Base-by-base conservation (phyloP, 2,329 filamentous ascomycete genomes). In the Cladosporium austrohemisphaericum region DNA sequence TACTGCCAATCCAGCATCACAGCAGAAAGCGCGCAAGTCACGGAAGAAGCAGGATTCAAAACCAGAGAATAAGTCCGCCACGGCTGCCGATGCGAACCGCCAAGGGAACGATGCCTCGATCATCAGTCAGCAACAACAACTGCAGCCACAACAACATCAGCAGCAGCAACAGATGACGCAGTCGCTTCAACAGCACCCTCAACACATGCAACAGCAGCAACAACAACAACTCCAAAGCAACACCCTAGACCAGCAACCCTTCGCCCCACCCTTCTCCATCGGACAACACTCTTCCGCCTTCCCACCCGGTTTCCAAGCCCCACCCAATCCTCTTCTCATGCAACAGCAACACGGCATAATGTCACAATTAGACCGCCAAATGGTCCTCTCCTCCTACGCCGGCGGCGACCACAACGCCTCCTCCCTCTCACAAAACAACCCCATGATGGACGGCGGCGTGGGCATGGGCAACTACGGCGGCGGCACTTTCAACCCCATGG, bases 361-460 rank as follows among this genome's bases (percentile, higher is more conserved):
- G 20, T 82, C 84, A 8, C 82, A 87, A 52, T 77, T 92, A 11
- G 86, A 91, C 59, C 77, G 85, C 3, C 85, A 89, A 60, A 80
- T 90, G 55, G 83, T 89, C 1, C 88, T 88, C 54, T 83, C 83
- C 29, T 85, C 83, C 1, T 92, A 90, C 61, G 73, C 75, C 7
- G 76, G 72, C 23, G 66, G 80, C 58, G 69, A 82, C 65, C 69
- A 70, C 4, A 46, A 46, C 60, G 23, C 53, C n/a, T 54, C 61
- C 14, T 58, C 65, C 18, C 22, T 44, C 65, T 68, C 44, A 11
- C 55, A 55, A 25, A 29, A 23, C 28, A 52, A 52, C 44, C n/a
- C 50, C 4, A 52, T 36, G 31, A 50, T 54, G 20, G 43, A 53
- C 11, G 50, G 51, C 32, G 53, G 53, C 44, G 28, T 41, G 16